These are phyloP conservation scores for Hyphodiscus sp. DNA, from an alignment of 2,329 filamentous ascomycete genomes.

Conservation along the genomic window DNA sequence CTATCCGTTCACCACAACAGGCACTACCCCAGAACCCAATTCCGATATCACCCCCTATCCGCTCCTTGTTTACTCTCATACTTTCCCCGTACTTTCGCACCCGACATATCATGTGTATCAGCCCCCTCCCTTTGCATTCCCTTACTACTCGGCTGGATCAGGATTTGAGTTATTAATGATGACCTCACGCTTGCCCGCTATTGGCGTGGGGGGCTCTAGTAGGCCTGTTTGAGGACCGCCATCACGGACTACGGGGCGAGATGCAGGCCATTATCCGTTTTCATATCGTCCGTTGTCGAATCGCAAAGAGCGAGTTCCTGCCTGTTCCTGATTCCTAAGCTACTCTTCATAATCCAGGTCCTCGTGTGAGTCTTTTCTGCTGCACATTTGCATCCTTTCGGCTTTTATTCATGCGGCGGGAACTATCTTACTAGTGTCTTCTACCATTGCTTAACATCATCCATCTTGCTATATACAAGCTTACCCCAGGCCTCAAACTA, in stretches of 20 bases:
- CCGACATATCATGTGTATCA: constrained; percentile 10
- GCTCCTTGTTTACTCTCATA: background rate
- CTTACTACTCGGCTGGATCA: constrained; percentile 11
- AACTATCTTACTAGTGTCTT: constrained; percentile 17
- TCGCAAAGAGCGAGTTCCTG: background rate
- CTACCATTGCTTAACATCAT: constrained; percentile 1
- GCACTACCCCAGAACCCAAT: constrained; percentile 12
- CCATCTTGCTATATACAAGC: constrained; percentile 1
- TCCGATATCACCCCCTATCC: constrained; percentile 6
- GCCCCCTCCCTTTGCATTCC: background rate
- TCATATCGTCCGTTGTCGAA: background rate
- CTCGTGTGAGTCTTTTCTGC: background rate
- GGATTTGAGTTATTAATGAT: constrained; percentile 22
- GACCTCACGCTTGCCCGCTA: constrained; percentile 20
- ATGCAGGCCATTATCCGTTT: constrained; percentile 15
- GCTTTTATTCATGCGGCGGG: constrained; percentile 4
- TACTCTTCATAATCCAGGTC: background rate
- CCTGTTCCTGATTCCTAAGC: background rate
- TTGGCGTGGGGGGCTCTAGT: constrained; percentile 21
- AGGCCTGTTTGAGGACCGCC: constrained; percentile 7
- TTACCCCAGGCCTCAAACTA: constrained; percentile 4
- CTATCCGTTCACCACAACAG: background rate
- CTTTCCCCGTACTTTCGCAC: constrained; percentile 1
- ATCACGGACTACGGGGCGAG: constrained; percentile 24
- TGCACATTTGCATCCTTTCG: background rate